These are phyloP conservation scores for Phycomyces nitens DNA, from an alignment of 192 early-diverging fungal genomes.

Conservation along the genomic window DNA sequence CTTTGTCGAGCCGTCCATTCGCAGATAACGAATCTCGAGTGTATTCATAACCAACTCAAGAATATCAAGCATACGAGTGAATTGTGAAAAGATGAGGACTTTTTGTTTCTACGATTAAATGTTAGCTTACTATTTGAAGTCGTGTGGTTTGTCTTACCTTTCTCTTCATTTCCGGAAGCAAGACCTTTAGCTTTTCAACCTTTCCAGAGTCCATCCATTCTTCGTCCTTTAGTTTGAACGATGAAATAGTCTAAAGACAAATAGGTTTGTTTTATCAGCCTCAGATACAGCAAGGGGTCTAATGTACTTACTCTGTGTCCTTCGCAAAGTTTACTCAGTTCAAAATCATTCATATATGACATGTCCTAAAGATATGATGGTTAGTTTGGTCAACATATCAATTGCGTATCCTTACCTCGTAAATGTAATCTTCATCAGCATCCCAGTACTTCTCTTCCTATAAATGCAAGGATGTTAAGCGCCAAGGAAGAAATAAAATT, in stretches of 20 bases:
- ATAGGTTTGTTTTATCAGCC: too few relatives aligned
- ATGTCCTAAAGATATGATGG: constrained; percentile 52
- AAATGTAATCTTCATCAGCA: constrained; percentile 65
- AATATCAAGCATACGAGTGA: constrained; percentile 79
- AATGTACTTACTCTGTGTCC: constrained; percentile 52
- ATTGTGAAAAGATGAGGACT: constrained; percentile 83
- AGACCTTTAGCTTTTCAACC: constrained; percentile 52
- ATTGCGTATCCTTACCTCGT: constrained; percentile 43
- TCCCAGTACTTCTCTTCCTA: constrained; percentile 75
- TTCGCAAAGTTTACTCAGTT: constrained; percentile 67
- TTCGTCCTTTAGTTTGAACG: constrained; percentile 45
- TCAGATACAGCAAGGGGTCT: too few relatives aligned
- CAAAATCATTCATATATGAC: constrained; percentile 84
- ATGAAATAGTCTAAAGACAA: constrained; percentile 30
- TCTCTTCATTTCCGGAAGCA: constrained; percentile 50
- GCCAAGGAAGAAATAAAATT: neutral
- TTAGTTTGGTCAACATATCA: neutral
- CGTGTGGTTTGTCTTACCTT: constrained; percentile 27
- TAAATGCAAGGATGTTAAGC: neutral
- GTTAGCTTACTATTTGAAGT: too few relatives aligned
- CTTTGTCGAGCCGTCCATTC: constrained; percentile 69
- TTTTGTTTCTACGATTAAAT: constrained; percentile 43
- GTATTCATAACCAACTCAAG: constrained; percentile 67
- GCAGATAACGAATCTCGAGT: constrained; percentile 46
- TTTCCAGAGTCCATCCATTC: constrained; percentile 77